Evolutionary conservation across 2,329 filamentous ascomycete species (phyloP).

Genomic region (Cordyceps cicadae): DNA sequence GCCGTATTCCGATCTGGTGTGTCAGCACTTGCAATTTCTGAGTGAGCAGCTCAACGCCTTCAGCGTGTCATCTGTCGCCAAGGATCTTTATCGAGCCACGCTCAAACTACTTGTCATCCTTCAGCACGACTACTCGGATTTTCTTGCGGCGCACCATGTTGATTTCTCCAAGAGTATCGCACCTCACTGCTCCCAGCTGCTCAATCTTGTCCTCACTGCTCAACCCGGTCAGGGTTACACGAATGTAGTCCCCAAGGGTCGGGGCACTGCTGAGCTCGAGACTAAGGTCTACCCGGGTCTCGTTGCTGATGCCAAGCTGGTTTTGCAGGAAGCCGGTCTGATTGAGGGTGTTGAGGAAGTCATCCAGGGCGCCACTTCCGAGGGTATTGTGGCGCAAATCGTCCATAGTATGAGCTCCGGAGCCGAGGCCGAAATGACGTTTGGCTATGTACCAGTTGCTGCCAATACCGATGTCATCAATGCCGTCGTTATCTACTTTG

Average conservation of each 20-base stretch:
- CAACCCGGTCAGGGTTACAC: slow-evolving; percentile 61
- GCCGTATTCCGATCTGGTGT: slow-evolving; percentile 64
- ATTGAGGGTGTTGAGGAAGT: slow-evolving; percentile 52
- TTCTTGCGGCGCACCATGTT: slow-evolving; percentile 79
- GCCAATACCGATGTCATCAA: slow-evolving; percentile 68
- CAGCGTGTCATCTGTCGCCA: slow-evolving; percentile 59
- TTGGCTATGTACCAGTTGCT: slow-evolving; percentile 57
- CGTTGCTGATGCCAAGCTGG: slow-evolving; percentile 52
- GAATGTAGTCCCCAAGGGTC: slow-evolving; percentile 58
- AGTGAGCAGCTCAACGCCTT: slow-evolving; percentile 71
- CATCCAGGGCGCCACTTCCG: slow-evolving; percentile 53
- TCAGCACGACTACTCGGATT: slow-evolving; percentile 92
- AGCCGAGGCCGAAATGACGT: slow-evolving; percentile 49
- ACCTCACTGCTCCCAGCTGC: slow-evolving; percentile 74
- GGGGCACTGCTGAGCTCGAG: slow-evolving; percentile 57
- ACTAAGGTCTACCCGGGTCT: slow-evolving; percentile 61
- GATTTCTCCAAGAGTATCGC: slow-evolving; percentile 75
- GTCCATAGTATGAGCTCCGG: slow-evolving; percentile 61
- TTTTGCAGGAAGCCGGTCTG: slow-evolving; percentile 46
- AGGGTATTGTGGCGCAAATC: slow-evolving; percentile 69
- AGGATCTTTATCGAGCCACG: slow-evolving; percentile 76
- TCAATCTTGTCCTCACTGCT: slow-evolving; percentile 80
- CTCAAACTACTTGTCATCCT: slow-evolving; percentile 76
- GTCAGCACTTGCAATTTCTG: slow-evolving; percentile 63
- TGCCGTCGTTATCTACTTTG: slow-evolving; percentile 76